Evolutionary conservation across 371 early-diverging fungal species (phyloP), one percentile per base, ranked within the genome.

Genomic region (Scutellospora calospora): DNA sequence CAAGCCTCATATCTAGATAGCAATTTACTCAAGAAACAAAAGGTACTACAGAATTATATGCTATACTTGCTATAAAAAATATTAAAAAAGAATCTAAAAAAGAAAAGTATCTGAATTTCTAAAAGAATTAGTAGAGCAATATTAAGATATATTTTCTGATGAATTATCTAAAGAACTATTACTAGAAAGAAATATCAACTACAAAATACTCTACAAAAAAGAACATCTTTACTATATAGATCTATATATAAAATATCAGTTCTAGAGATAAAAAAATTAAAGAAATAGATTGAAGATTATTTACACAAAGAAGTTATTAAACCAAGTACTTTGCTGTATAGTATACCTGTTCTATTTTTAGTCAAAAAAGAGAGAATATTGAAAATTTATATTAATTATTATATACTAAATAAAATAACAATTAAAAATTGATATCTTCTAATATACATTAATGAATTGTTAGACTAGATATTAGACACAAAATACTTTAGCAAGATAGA

Each of bases 331-430:
- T 89, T 89, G 0, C 88, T 89, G 1, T 57, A 57, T 22, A 9
- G 5, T 0, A 86, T 90, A 5, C 91, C 92, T 12, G 83, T 90
- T 0, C 72, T 91, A 5, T 91, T 92, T 82, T 91, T 89, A 1
- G 80, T 81, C 2, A 90, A 92, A 80, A 90, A 91, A 52, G 87
- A 89, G 41, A 90, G 91, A 6, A 18, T 71, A 1, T 11, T 88
- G 49, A 82, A 87, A 0, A 35, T 88, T 22, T 90, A 89, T 69
- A 79, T 87, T 0, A 90, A 90, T 62, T 90, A 89, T 76, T 83
- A 87, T 25, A 85, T 80, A 0, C 66, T 90, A 2, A 91, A 91
- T 78, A 62, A 76, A 35, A 55, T 86, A 14, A 91, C 89, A 8
- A 80, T 85, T 12, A 83, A 84, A 27, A 85, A 90, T 66, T 63